These are phyloP conservation scores for Candida coleopterorum DNA, from an alignment of 805 yeast genomes.

Conservation along the genomic window DNA sequence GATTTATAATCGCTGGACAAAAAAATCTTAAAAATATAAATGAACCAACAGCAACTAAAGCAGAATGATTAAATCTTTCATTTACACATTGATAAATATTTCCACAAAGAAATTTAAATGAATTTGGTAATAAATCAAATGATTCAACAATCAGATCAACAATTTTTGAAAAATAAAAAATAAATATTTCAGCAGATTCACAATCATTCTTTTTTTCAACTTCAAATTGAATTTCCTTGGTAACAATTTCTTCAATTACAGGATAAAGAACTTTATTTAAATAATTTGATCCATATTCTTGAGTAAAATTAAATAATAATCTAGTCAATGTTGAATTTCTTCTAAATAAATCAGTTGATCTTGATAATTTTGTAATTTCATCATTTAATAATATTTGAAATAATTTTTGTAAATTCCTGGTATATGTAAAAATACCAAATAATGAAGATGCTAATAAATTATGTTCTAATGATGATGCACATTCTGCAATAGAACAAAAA, in stretches of 20 bases:
- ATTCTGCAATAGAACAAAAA: slow-evolving; percentile 49
- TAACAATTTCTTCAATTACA: slow-evolving; percentile 49
- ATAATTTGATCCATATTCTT: slow-evolving; percentile 60
- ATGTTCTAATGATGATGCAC: slow-evolving; percentile 65
- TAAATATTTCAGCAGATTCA: slow-evolving; percentile 40
- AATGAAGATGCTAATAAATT: slow-evolving; percentile 66
- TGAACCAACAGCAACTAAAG: slow-evolving; percentile 71
- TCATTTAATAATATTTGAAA: slow-evolving; percentile 52
- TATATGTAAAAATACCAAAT: slow-evolving; percentile 46
- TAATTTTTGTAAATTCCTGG: slow-evolving; percentile 34
- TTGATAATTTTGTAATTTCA: slow-evolving; percentile 57
- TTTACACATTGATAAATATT: slow-evolving; percentile 55
- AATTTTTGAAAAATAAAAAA: slow-evolving; percentile 50
- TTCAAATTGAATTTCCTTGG: slow-evolving; percentile 51
- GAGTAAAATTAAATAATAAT: slow-evolving; percentile 65
- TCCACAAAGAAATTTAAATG: slow-evolving; percentile 67
- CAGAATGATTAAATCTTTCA: slow-evolving; percentile 57
- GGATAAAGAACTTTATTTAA: slow-evolving; percentile 51
- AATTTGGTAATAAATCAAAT: slow-evolving; percentile 56
- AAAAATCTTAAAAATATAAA: slow-evolving; percentile 79
- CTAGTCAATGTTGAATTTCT: slow-evolving; percentile 81
- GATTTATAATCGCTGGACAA: slow-evolving; percentile 89
- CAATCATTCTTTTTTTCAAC: slow-evolving; percentile 48
- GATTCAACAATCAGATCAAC: slow-evolving; percentile 59
- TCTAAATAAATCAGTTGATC: slow-evolving; percentile 70